Base-by-base conservation (phyloP, 306 rosid genomes). In the Corylus heterophylla region DNA sequence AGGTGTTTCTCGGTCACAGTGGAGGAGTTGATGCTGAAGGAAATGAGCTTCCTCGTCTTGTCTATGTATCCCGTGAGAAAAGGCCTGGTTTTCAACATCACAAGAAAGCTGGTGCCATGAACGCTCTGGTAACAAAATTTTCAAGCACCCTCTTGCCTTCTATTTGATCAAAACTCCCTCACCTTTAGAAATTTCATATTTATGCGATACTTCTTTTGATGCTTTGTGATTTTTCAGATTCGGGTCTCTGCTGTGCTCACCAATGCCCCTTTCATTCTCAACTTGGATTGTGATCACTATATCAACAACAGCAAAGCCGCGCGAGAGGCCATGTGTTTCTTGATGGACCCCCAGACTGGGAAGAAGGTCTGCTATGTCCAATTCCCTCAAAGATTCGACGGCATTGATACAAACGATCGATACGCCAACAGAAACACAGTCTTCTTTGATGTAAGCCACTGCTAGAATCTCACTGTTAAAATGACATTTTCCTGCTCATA, bases 21-120 rank as follows among this genome's bases (percentile, higher is more conserved):
- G 98, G 98, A 79, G 97, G 98, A 16, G 91, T 83, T 82, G 97
- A 94, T 77, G 82, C 87, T 5, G 98, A 94, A 78, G 98, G 98
- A 75, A 92, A 94, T 73, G 92, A 88, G 80, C 97, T 94, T 52
- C 97, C 98, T 56, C 98, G 97, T 76, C 93, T 94, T 62, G 98
- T 94, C 77, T 94, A 94, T 42, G 97, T 94, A 66, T 94, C 98
- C 56, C 77, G 98, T 81, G 98, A 94, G 85, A 94, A 94, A 89
- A 87, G 98, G 83, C 97, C 97, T 35, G 97, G 98, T 52, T 94
- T 92, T 74, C 87, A 84, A 49, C 98, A 94, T 87, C 98, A 94
- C 89, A 94, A 94, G 92, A 94, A 94, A 84, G 98, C 97, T 1
- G 98, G 98, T 71, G 98, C 98, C 79, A 94, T 94, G 98, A 94